These are phyloP conservation scores for Penicillium parvum DNA, from an alignment of 495 filamentous ascomycete genomes.

Conservation along the genomic window DNA sequence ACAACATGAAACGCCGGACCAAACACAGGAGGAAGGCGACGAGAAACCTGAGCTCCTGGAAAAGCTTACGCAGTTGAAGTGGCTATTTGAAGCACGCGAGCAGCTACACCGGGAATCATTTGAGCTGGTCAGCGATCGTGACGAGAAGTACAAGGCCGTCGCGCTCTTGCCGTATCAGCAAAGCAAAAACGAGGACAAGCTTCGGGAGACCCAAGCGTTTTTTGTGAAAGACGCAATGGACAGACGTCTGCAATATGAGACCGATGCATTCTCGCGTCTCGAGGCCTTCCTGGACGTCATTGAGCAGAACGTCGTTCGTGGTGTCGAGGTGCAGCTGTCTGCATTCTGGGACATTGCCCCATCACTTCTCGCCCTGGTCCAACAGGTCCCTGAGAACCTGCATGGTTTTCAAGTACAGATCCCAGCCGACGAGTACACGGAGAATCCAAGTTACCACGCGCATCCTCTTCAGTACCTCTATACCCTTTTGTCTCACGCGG, in stretches of 20 bases:
- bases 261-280: conserved; percentile 62
- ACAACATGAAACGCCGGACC: conserved; percentile 66
- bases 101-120: conserved; percentile 77
- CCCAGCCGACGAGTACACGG: conserved; percentile 70
- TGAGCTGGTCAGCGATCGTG: conserved; percentile 75
- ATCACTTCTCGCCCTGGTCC: conserved; percentile 64
- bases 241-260: conserved; percentile 59
- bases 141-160: conserved; percentile 77
- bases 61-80: conserved; percentile 90
- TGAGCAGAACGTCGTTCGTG: conserved; percentile 78
- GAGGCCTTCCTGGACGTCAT: conserved; percentile 77
- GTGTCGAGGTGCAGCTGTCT: conserved; percentile 83
- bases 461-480: conserved; percentile 88
- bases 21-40: conserved; percentile 89
- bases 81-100: conserved; percentile 94
- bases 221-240: conserved; percentile 73
- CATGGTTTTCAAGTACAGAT: conserved; percentile 60
- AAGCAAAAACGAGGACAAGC: conserved; percentile 63
- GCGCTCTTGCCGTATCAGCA: conserved; percentile 77
- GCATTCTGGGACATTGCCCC: conserved; percentile 99
- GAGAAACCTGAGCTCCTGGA: conserved; percentile 92
- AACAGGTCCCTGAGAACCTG: conserved; percentile 65
- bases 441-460: conserved; percentile 74
- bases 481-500: conserved; percentile 74
- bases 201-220: conserved; percentile 70